phyloP scores from a whole-genome alignment of 2,329 filamentous ascomycete genomes.

The Diaporthe sp. region DNA sequence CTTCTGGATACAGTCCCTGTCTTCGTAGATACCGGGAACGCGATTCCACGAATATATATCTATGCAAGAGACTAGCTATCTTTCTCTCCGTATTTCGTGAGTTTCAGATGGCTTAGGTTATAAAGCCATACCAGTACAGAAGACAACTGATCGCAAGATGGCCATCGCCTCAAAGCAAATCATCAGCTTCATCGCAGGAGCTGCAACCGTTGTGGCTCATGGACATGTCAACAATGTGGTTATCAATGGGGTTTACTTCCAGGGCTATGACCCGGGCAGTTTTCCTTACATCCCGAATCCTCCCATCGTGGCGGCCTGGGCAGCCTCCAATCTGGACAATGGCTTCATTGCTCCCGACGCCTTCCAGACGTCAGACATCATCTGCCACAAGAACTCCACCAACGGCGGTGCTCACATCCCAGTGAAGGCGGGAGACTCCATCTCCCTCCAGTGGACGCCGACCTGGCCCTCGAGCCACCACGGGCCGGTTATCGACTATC shows the following conservation, averaged over 20 bases:
- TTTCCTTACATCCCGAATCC: conserved; percentile 32
- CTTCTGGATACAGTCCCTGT: not conserved
- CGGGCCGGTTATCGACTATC: conserved; percentile 53
- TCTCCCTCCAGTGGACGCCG: conserved; percentile 43
- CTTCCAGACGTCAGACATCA: conserved; percentile 52
- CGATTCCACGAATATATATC: not conserved
- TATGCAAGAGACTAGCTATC: not conserved
- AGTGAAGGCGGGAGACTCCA: conserved; percentile 49
- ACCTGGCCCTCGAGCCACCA: conserved; percentile 42
- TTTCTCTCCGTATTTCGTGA: not conserved
- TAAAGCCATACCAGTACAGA: not conserved
- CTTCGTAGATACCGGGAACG: not conserved
- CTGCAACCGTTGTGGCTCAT: conserved; percentile 31
- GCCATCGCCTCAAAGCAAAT: not conserved
- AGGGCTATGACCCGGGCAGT: conserved; percentile 35
- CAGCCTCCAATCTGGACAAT: conserved; percentile 47
- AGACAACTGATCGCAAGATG: not conserved
- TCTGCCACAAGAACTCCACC: conserved; percentile 53
- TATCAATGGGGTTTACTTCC: conserved; percentile 39
- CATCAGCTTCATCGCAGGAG: conserved; percentile 9
- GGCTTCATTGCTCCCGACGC: conserved; percentile 56
- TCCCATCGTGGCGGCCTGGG: conserved; percentile 38
- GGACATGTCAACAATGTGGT: conserved; percentile 41
- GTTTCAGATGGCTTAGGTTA: rapidly evolving
- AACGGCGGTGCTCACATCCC: conserved; percentile 48